phyloP scores from a whole-genome alignment of 116 monocot genomes.

The Zostera marina region DNA sequence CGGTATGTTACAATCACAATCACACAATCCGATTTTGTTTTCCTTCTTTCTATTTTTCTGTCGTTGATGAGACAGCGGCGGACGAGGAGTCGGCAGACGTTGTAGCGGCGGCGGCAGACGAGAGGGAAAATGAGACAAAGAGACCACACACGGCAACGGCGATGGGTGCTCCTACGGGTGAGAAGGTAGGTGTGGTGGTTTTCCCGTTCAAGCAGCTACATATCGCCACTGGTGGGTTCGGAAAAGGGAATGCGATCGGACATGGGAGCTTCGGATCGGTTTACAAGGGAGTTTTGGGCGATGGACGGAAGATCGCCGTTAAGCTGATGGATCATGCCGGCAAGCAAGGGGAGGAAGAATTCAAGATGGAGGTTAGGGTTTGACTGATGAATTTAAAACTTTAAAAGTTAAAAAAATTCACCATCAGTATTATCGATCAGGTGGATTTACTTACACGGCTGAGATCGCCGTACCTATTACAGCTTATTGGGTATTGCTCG shows the following conservation, averaged over 20 bases:
- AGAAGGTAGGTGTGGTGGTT: conserved; percentile 38
- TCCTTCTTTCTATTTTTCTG: neutral
- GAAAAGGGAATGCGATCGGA: conserved; percentile 56
- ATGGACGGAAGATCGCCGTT: conserved; percentile 82
- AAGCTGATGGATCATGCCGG: conserved; percentile 91
- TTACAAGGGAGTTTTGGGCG: conserved; percentile 55
- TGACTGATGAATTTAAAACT: no score
- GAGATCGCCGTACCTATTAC: conserved; percentile 58
- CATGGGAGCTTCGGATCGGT: conserved; percentile 94
- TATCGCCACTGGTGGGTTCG: conserved; percentile 70
- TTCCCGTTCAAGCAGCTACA: conserved; percentile 84
- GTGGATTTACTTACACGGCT: conserved; percentile 80
- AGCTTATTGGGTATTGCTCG: conserved; percentile 77
- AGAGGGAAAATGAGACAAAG: conserved; percentile 5
- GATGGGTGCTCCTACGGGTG: conserved; percentile 15
- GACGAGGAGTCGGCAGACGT: conserved; percentile 8
- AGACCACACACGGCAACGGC: conserved; percentile 1
- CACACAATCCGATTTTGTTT: no score
- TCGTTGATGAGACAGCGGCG: neutral
- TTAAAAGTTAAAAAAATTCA: no score
- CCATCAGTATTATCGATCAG: conserved; percentile 20
- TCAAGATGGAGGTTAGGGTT: conserved; percentile 82
- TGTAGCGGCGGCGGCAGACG: conserved; percentile 3
- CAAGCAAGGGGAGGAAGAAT: conserved; percentile 92
- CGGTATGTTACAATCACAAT: no score